These are phyloP conservation scores for Hyaloraphidium curvatum DNA, from an alignment of 192 early-diverging fungal genomes.

Conservation along the genomic window DNA sequence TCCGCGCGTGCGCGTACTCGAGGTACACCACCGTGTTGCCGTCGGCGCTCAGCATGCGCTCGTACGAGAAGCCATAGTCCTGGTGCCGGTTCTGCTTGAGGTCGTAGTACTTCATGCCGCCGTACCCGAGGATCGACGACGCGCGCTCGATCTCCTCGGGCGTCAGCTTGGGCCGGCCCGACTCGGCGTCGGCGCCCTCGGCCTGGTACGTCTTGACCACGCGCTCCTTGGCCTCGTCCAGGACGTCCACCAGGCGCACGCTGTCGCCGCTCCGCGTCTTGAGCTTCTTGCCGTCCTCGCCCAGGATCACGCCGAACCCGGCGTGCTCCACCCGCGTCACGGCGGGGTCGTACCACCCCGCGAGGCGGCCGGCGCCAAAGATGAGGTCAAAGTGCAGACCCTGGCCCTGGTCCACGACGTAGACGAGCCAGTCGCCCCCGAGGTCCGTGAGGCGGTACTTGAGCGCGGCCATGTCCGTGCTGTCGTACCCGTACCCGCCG, in stretches of 20 bases:
- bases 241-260: constrained; percentile 88
- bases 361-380: constrained; percentile 89
- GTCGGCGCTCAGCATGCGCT: constrained; percentile 54
- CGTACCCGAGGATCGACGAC: neutral
- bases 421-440: constrained; percentile 82
- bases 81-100: constrained; percentile 39
- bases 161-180: neutral
- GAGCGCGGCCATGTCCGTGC: constrained; percentile 92
- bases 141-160: neutral
- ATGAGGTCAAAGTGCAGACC: constrained; percentile 58
- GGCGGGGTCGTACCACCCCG: neutral
- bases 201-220: constrained; percentile 78
- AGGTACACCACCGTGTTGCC: neutral
- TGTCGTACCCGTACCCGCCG: constrained; percentile 58
- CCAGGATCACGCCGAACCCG: constrained; percentile 84
- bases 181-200: constrained; percentile 16
- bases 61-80: constrained; percentile 87
- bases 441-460: constrained; percentile 71
- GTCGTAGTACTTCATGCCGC: neutral
- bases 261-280: constrained; percentile 89
- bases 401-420: constrained; percentile 80
- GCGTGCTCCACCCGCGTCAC: constrained; percentile 32
- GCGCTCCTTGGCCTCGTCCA: constrained; percentile 61
- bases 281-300: constrained; percentile 50
- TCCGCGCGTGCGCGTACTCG: constrained; percentile 83